A percentile compares a stretch with the other conserved stretches of the same genome.
Conservation (phyloP, 768 basidiomycete species). For the Lactarius trivialis region DNA sequence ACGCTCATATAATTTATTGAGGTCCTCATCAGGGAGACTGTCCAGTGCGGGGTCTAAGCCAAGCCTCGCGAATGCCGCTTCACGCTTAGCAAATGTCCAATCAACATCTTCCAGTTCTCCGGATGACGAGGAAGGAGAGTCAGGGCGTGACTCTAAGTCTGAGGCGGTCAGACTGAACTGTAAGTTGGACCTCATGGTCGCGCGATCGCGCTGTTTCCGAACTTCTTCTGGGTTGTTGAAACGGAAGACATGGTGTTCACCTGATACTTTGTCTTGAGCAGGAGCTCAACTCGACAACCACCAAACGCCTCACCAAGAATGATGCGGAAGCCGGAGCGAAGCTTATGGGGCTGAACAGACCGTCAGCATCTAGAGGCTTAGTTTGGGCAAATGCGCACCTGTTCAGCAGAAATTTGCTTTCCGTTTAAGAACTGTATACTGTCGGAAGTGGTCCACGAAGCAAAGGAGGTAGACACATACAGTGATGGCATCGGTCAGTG, state of each 20-base stretch:
- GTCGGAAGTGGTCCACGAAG: conserved; percentile 15
- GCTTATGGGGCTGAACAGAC: conserved; percentile 55
- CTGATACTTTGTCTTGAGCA: conserved; percentile 33
- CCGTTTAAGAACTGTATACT: conserved; percentile 81
- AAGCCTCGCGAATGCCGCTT: conserved; percentile 82
- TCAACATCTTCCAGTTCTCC: conserved; percentile 73
- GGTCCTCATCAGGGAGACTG: conserved; percentile 88
- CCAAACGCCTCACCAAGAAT: conserved; percentile 66
- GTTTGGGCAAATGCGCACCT: conserved; percentile 42
- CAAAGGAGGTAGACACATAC: conserved; percentile 37
- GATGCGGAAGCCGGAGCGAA: conserved; percentile 92
- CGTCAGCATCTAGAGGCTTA: neutral
- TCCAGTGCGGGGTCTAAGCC: conserved; percentile 88
- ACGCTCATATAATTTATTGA: conserved; percentile 90
- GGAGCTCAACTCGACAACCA: neutral
- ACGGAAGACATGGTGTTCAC: conserved; percentile 95
- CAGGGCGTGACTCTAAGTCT: conserved; percentile 75
- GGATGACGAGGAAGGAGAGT: conserved; percentile 65
- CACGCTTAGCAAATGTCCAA: conserved; percentile 96
- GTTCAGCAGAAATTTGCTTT: conserved; percentile 69
- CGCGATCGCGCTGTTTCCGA: conserved; percentile 82
- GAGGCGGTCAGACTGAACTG: conserved; percentile 57
- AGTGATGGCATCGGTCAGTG: conserved; percentile 75
- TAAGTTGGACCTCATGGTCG: conserved; percentile 63
- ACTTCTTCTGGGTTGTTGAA: conserved; percentile 96